These are phyloP conservation scores for Ascochyta pisi DNA, from an alignment of 2,329 filamentous ascomycete species.

Conservation along the genomic window DNA sequence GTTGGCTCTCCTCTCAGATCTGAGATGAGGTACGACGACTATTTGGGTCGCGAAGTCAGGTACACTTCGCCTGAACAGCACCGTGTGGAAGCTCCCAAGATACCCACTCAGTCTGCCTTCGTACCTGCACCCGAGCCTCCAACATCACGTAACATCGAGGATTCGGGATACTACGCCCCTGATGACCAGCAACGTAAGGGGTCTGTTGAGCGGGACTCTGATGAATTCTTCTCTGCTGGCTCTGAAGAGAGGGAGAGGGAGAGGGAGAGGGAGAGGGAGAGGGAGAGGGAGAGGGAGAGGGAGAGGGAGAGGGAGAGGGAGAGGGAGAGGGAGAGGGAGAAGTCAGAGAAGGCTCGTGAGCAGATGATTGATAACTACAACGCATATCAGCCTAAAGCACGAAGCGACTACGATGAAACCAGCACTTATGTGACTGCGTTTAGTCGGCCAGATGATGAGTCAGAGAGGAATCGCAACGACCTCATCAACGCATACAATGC, in stretches of 20 bases:
- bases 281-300: too few relatives aligned
- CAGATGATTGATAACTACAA: slow-evolving; percentile 22
- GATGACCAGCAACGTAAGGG: slow-evolving; percentile 32
- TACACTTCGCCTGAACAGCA: slow-evolving; percentile 21
- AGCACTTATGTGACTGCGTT: slow-evolving; percentile 18
- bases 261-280: too few relatives aligned
- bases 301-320: too few relatives aligned
- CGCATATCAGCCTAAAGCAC: slow-evolving; percentile 26
- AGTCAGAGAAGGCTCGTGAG: slow-evolving; percentile 24
- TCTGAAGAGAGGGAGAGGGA: slow-evolving; percentile 40
- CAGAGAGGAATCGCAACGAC: slow-evolving; percentile 10
- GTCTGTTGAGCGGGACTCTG: slow-evolving; percentile 38
- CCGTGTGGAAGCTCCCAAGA: slow-evolving; percentile 25
- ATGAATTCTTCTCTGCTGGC: slow-evolving; percentile 44
- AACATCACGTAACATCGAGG: slow-evolving; percentile 29
- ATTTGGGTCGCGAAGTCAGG: slow-evolving; percentile 37
- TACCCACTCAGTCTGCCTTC: slow-evolving; percentile 22
- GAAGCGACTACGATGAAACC: slow-evolving; percentile 17
- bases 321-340: slow-evolving; percentile 33
- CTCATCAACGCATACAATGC: slow-evolving; percentile 15
- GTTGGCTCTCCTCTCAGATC: slow-evolving; percentile 54
- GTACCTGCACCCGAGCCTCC: slow-evolving; percentile 23
- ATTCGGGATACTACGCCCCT: slow-evolving; percentile 46
- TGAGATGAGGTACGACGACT: slow-evolving; percentile 55
- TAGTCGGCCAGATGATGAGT: slow-evolving; percentile 12